Conservation (phyloP, 164 flowering plant genomes). For the Saururus chinensis region DNA sequence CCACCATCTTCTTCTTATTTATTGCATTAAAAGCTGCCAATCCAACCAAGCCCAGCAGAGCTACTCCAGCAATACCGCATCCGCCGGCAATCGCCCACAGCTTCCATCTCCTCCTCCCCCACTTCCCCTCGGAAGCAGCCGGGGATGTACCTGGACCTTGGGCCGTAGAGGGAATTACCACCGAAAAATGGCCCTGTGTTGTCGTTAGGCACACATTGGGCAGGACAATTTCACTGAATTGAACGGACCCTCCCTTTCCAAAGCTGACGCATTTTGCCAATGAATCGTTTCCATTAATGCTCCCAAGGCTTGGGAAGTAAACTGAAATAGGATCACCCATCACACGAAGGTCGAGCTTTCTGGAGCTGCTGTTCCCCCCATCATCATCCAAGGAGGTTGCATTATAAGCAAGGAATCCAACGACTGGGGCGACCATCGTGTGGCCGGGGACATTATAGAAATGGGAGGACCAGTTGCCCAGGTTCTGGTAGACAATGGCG, state of each 20-base stretch:
- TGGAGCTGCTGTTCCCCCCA: constrained; percentile 4
- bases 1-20: constrained; percentile 24
- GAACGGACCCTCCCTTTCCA: constrained; percentile 28
- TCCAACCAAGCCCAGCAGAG: constrained; percentile 22
- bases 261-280: constrained; percentile 36
- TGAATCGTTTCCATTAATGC: constrained; percentile 5
- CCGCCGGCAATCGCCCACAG: constrained; percentile 32
- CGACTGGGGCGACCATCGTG: constrained; percentile 30
- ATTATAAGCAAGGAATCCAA: constrained; percentile 43
- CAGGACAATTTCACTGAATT: constrained; percentile 17
- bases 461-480: constrained; percentile 53
- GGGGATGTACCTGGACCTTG: background rate
- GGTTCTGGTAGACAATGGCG: constrained; percentile 38
- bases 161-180: constrained; percentile 23
- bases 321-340: constrained; percentile 26
- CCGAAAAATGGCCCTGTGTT: constrained; percentile 33
- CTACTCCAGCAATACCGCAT: constrained; percentile 28
- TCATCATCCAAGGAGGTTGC: constrained; percentile 15
- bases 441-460: constrained; percentile 41
- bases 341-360: constrained; percentile 16
- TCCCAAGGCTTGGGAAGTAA: constrained; percentile 10
- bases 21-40: constrained; percentile 10
- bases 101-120: constrained; percentile 18
- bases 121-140: constrained; percentile 1
- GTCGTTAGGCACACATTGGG: constrained; percentile 21